These are phyloP conservation scores for Aspergillus heteromorphus DNA, from an alignment of 495 filamentous ascomycete genomes.

Conservation along the genomic window DNA sequence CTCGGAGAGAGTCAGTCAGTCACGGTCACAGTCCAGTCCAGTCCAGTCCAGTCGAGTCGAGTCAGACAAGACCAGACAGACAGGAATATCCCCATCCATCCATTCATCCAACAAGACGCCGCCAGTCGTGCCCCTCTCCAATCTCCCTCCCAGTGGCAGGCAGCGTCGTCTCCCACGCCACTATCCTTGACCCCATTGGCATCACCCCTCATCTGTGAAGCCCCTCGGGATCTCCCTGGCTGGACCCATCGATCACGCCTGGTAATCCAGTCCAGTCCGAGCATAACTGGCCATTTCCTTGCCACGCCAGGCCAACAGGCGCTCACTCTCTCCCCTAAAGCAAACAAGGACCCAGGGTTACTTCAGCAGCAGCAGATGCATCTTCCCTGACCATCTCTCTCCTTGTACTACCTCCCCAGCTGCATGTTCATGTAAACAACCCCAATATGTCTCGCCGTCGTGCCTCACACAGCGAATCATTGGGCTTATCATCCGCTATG, in stretches of 20 bases:
- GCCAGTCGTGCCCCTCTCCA: slow-evolving; percentile 1
- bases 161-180: background rate
- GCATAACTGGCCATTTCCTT: background rate
- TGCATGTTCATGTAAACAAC: slow-evolving; percentile 16
- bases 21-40: too few species aligned
- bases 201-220: slow-evolving; percentile 2
- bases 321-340: background rate
- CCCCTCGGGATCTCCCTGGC: slow-evolving; percentile 5
- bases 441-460: slow-evolving; percentile 40
- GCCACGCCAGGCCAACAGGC: background rate
- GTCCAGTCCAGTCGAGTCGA: too few species aligned
- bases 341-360: background rate
- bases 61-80: too few species aligned
- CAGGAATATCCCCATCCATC: too few species aligned
- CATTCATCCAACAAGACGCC: background rate
- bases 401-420: slow-evolving; percentile 7
- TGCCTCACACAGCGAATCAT: slow-evolving; percentile 37
- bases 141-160: background rate
- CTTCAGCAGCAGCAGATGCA: slow-evolving; percentile 11
- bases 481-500: slow-evolving; percentile 23
- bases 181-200: slow-evolving; percentile 1
- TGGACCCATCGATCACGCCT: background rate
- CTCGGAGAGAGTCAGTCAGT: slow-evolving; percentile 12
- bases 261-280: background rate
- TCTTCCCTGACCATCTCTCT: slow-evolving; percentile 9